Percentiles rank a stretch among this genome's conserved stretches.
phyloP scores from a whole-genome alignment of 2,329 filamentous ascomycete genomes.

The Blastomyces parvus region DNA sequence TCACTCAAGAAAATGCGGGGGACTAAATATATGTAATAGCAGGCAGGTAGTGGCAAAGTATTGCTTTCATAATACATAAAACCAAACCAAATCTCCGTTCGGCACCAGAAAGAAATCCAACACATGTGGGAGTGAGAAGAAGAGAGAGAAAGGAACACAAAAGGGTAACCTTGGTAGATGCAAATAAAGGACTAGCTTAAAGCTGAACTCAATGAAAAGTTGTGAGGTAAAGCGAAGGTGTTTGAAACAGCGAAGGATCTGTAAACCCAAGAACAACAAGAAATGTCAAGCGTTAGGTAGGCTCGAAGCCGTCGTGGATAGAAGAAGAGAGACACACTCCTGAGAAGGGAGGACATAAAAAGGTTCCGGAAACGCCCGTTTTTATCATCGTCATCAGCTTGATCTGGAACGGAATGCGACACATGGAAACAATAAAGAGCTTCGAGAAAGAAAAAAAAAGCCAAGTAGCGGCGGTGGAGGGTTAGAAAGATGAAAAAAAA shows the following conservation, averaged over 20 bases:
- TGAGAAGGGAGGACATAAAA: neutral
- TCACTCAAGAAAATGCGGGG: neutral
- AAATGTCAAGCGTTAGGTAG: neutral
- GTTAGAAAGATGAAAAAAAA: neutral
- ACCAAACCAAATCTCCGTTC: neutral
- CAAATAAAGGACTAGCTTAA: neutral
- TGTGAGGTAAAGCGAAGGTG: neutral
- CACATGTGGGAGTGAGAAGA: neutral
- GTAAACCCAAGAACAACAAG: neutral
- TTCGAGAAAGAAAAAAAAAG: neutral
- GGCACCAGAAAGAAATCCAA: neutral
- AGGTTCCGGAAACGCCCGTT: constrained; percentile 1
- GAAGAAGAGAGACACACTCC: too few relatives aligned
- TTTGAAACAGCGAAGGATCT: neutral
- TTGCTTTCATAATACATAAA: neutral
- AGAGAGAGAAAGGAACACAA: neutral
- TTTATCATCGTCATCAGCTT: constrained; percentile 1
- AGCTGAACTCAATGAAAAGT: neutral
- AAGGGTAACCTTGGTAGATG: neutral
- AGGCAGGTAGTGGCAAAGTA: neutral
- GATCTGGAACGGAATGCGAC: neutral
- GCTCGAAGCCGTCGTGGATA: neutral
- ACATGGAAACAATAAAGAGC: neutral
- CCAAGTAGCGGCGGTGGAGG: neutral
- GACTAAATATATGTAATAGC: neutral